These are phyloP conservation scores for Wallacemonas sp. DNA, from an alignment of 208 protist species.

Conservation along the genomic window DNA sequence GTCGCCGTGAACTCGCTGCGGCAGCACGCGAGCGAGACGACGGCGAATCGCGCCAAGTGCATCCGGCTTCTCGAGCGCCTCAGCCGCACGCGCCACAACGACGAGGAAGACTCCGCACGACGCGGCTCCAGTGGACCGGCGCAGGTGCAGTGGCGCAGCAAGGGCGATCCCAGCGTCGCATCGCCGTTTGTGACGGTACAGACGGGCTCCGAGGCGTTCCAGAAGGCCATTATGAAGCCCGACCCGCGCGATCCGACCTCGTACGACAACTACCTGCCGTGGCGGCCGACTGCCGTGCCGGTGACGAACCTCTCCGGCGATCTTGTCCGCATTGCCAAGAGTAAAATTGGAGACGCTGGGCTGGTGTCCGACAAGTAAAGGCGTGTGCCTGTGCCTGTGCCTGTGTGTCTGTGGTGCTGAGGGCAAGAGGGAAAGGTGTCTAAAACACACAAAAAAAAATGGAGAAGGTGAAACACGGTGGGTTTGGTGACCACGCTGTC, in stretches of 20 bases:
- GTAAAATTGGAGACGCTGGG: background rate
- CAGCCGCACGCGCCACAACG: conserved; percentile 49
- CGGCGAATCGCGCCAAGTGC: conserved; percentile 68
- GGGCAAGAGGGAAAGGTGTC: no score
- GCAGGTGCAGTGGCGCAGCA: conserved; percentile 61
- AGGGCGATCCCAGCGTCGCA: conserved; percentile 59
- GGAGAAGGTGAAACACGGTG: no score
- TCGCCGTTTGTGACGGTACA: conserved; percentile 72
- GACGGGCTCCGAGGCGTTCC: conserved; percentile 72
- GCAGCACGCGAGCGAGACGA: conserved; percentile 50
- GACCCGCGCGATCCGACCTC: conserved; percentile 81
- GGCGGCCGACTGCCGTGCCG: conserved; percentile 46
- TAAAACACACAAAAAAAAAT: no score
- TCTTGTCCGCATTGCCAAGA: conserved; percentile 11
- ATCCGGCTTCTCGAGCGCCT: conserved; percentile 69
- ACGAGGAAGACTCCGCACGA: background rate
- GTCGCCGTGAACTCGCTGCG: conserved; percentile 71
- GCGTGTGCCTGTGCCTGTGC: no score
- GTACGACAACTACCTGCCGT: conserved; percentile 71
- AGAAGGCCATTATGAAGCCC: conserved; percentile 58
- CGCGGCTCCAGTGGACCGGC: conserved; percentile 21
- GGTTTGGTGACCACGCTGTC: no score
- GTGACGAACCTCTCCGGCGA: conserved; percentile 71
- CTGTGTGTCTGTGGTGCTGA: no score
- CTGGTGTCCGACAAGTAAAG: background rate